These are phyloP conservation scores for Termitomyces sp. DNA, from an alignment of 768 basidiomycete genomes.

Conservation along the genomic window DNA sequence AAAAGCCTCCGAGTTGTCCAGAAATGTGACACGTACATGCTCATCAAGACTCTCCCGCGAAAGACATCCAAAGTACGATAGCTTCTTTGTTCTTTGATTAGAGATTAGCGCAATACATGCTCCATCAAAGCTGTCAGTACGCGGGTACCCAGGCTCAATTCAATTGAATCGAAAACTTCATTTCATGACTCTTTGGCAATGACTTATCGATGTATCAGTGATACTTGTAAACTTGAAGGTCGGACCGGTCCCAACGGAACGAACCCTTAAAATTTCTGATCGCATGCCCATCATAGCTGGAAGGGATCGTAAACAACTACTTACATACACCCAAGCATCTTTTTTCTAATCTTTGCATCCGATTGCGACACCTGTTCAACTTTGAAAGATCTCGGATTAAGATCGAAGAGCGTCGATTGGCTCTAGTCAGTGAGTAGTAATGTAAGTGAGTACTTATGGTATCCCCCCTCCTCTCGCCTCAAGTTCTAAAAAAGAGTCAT, in stretches of 20 bases:
- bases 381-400: neutral
- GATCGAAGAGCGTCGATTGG: neutral
- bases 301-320: no score
- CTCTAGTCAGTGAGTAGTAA: no score
- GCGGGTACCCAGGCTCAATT: no score
- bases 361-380: neutral
- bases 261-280: neutral
- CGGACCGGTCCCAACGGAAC: neutral
- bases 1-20: no score
- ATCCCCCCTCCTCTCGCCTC: no score
- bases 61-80: no score
- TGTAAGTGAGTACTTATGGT: no score
- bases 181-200: neutral
- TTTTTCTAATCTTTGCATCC: neutral
- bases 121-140: no score
- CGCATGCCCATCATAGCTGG: neutral
- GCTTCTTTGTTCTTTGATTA: neutral
- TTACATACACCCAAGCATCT: no score
- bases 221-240: neutral
- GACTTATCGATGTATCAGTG: neutral
- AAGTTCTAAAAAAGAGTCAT: no score
- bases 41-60: no score
- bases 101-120: neutral
- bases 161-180: neutral
- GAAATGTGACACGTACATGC: no score